Base-by-base conservation (phyloP, 2,329 filamentous ascomycete species). In the Fonsecaea pugnacius region DNA sequence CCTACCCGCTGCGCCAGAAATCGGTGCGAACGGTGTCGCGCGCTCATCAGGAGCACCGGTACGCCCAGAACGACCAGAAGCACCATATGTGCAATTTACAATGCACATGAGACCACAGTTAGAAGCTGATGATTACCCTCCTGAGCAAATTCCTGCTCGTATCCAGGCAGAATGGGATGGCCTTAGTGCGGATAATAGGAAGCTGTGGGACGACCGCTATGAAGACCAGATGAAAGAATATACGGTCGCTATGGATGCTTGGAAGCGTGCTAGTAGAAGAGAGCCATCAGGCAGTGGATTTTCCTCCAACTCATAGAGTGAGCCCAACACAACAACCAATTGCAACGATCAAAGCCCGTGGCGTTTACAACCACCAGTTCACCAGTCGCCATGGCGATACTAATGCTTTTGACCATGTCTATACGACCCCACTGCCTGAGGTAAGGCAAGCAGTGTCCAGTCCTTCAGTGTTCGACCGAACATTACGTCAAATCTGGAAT, bases 141-240 rank as follows among this genome's bases (percentile, higher is more conserved):
- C 63, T 5, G 64, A 68, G 8, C 62, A 69, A 16, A 70, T 72
- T 8, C 58, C 66, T 2, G 53, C 51, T n/a, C 46, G 67, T 18
- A 72, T 72, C 36, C 62, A 69, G 32, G 51, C 60, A n/a, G 68
- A 70, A 52, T 72, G 71, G 71, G 65, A 69, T 5, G 62, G 64
- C 14, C 48, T 71, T 16, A 68, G 64, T 52, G 16, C 50, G 2
- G 71, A 70, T 27, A 71, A 70, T 50, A 60, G 66, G 53, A 64
- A 64, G 32, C 60, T 70, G n/a, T 71, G 70, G 70, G 70, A 72
- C 3, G 67, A 69, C 18, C 57, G 69, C 32, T 72, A 72, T 51
- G 40, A 67, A 48, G 69, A 71, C 12, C 68, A 72, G 50, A 71
- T 72, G 70, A 57, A 48, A 36, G 63, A 70, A 33, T 70, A 71